phyloP scores from a whole-genome alignment of 2,329 filamentous ascomycete species.

The Fusarium penzigii region DNA sequence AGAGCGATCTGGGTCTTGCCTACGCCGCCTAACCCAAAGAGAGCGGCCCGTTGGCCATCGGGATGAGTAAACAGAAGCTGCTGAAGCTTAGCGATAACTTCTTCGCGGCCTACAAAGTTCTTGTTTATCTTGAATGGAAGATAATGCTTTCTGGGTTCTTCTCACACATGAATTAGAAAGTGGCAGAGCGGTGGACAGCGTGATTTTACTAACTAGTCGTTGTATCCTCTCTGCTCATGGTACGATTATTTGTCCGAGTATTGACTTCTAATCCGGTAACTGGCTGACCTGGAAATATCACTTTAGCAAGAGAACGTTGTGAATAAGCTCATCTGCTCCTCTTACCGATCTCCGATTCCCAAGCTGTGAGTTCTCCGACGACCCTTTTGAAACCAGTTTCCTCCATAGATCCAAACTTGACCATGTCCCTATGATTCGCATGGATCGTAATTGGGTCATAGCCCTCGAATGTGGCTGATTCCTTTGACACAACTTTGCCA shows the following conservation, averaged over 20 bases:
- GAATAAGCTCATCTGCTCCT: neutral
- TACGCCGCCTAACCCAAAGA: slow-evolving; percentile 4
- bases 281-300: no score
- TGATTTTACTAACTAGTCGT: no score
- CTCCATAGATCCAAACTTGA: slow-evolving; percentile 30
- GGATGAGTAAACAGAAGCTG: slow-evolving; percentile 11
- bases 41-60: slow-evolving; percentile 1
- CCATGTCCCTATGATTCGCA: slow-evolving; percentile 36
- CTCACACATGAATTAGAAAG: no score
- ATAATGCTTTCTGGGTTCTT: no score
- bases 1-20: slow-evolving; percentile 19
- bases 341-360: slow-evolving; percentile 1
- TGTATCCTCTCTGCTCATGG: no score
- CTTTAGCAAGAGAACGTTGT: no score
- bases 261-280: no score
- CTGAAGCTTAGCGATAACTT: slow-evolving; percentile 3
- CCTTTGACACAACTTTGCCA: slow-evolving; percentile 29
- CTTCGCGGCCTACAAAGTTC: slow-evolving; percentile 27
- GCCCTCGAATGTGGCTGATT: slow-evolving; percentile 33
- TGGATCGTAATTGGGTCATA: slow-evolving; percentile 31
- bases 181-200: no score
- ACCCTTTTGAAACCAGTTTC: slow-evolving; percentile 33
- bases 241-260: no score
- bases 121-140: slow-evolving; percentile 28
- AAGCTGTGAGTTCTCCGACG: slow-evolving; percentile 18